Evolutionary conservation across 2,329 filamentous ascomycete species (phyloP).

Genomic region (Hymenoscyphus albidus): DNA sequence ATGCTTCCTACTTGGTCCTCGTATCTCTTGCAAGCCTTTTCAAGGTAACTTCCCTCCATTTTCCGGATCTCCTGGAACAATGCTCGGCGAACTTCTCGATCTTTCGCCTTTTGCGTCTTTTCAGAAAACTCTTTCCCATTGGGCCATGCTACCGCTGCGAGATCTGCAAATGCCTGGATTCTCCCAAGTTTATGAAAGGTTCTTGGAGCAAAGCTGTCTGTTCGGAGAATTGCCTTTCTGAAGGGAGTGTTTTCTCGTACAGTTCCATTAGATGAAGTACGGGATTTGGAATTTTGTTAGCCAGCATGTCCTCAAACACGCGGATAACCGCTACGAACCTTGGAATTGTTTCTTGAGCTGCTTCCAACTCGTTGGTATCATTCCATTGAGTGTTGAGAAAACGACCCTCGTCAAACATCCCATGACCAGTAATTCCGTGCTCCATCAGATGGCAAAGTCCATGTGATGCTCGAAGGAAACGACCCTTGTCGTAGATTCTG

Average conservation of each 20-base stretch:
- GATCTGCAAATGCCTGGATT: not conserved
- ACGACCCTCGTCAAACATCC: too few relatives aligned
- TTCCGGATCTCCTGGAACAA: not conserved
- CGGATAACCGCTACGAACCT: not conserved
- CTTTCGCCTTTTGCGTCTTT: not conserved
- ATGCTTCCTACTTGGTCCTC: not conserved
- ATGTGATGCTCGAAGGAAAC: not conserved
- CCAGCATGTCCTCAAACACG: not conserved
- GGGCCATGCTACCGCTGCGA: not conserved
- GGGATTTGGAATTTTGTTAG: not conserved
- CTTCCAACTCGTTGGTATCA: not conserved
- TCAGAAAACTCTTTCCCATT: not conserved
- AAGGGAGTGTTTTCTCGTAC: not conserved
- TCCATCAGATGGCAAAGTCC: slow-evolving; percentile 1
- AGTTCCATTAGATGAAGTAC: not conserved
- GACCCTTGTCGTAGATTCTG: not conserved
- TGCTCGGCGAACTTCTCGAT: not conserved
- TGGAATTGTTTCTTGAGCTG: not conserved
- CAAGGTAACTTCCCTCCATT: not conserved
- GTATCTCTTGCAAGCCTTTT: not conserved
- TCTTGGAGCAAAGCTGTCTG: not conserved
- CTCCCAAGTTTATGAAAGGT: not conserved
- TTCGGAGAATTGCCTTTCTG: not conserved
- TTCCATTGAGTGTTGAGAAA: too few relatives aligned
- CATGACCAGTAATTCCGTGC: not conserved